Percentiles rank a stretch among this genome's conserved stretches.
Conservation (phyloP, 176 grass and related monocot species). For the Oryza longistaminata region DNA sequence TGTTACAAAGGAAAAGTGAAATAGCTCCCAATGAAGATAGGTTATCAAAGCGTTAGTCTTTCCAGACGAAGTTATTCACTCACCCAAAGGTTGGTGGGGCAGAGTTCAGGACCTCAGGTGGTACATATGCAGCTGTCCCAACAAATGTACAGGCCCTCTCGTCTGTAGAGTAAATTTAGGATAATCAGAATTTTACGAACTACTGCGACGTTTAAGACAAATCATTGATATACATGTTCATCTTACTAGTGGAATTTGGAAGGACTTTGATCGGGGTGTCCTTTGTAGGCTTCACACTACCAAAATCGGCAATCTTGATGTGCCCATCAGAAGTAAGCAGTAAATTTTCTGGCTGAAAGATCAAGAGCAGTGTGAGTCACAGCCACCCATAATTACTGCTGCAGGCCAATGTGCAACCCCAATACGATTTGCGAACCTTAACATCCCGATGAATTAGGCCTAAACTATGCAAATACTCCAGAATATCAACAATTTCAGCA, state of each 20-base stretch:
- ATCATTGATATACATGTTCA: not conserved
- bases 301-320: conserved; percentile 97
- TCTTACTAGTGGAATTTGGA: conserved; percentile 87
- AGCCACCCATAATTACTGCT: not conserved
- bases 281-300: conserved; percentile 89
- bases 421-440: conserved; percentile 50
- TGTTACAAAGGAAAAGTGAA: conserved; percentile 5
- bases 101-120: conserved; percentile 96
- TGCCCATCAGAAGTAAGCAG: conserved; percentile 87
- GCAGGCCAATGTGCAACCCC: not conserved
- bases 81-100: conserved; percentile 91
- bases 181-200: not conserved
- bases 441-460: conserved; percentile 95
- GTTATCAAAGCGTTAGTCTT: not conserved
- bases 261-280: conserved; percentile 78
- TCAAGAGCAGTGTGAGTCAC: not conserved
- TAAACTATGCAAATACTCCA: conserved; percentile 82
- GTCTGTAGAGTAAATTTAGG: conserved; percentile 44
- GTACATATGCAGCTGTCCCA: conserved; percentile 92
- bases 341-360: conserved; percentile 94
- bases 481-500: conserved; percentile 84
- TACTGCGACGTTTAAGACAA: conserved; percentile 16
- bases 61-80: conserved; percentile 39
- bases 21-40: conserved; percentile 4
- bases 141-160: conserved; percentile 98